phyloP scores from a whole-genome alignment of 169 alveolate genomes.

The Neospora caninum region DNA sequence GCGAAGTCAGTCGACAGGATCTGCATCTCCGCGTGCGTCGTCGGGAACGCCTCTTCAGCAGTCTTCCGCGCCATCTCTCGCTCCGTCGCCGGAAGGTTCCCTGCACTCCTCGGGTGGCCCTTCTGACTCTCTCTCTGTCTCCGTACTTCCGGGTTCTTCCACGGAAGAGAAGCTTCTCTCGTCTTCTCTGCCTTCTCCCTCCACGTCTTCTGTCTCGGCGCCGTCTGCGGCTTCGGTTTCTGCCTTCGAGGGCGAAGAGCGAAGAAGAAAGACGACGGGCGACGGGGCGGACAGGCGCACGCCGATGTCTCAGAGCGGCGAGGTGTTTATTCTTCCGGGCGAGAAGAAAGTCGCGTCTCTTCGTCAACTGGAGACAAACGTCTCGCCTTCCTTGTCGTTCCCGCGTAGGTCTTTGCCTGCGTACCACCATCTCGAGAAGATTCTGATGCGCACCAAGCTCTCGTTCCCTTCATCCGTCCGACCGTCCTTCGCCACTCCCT shows the following conservation, averaged over 20 bases:
- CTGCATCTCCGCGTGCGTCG: too few species aligned
- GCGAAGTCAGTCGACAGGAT: too few species aligned
- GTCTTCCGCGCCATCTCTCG: too few species aligned
- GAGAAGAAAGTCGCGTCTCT: background rate
- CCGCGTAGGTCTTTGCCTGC: conserved; percentile 42
- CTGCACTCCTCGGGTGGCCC: too few species aligned
- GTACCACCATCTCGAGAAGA: conserved; percentile 29
- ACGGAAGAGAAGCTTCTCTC: too few species aligned
- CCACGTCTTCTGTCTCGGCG: background rate
- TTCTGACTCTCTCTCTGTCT: too few species aligned
- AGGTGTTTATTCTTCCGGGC: background rate
- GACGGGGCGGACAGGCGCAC: background rate
- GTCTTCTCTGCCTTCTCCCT: too few species aligned
- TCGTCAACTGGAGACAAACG: background rate
- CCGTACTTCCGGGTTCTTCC: too few species aligned
- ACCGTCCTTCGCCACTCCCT: background rate
- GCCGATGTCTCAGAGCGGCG: background rate
- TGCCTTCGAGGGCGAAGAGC: background rate
- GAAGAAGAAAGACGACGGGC: background rate
- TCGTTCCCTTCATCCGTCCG: background rate
- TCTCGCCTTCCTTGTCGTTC: background rate
- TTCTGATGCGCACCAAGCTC: conserved; percentile 14
- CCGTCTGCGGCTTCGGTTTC: background rate
- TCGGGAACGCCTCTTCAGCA: too few species aligned
- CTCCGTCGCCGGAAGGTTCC: too few species aligned